Base-by-base conservation (phyloP, 805 yeast genomes). In the Clavispora santaluciae region DNA sequence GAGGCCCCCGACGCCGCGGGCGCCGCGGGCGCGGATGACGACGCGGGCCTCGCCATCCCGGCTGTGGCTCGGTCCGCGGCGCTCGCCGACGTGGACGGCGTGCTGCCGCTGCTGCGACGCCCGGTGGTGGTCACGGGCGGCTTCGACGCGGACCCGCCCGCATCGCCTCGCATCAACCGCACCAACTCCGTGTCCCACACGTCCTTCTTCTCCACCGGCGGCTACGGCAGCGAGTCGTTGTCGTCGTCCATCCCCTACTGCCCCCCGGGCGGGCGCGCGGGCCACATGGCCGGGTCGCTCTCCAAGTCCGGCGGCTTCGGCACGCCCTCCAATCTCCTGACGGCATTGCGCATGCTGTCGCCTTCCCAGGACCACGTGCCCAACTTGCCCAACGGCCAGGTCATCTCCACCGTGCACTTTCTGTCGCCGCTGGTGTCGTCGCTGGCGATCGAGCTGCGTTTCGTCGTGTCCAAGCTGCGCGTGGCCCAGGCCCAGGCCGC, bases 391-490 rank as follows among this genome's bases (percentile, higher is more conserved):
- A 76, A 78, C 53, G 83, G 82, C 16, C 81, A 76, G 49, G 64
- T 76, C 6, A 78, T 78, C 41, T 68, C 70, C 18, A 80, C 87
- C 10, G 82, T 79, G 42, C 78, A 80, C 44, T 78, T 85, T 41
- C 80, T 79, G 40, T 83, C 90, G 0, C 93, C 93, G 3, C 76
- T 73, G 39, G 84, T 84, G 5, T 49, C 50, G 40, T 60, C 77
- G 5, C 63, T 78, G 15, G 73, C 79, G 23, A 80, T 89, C n/a
- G 96, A 88, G 56, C 85, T 95, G 12, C 72, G 96, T 33, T 88
- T 89, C 56, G 79, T 89, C 37, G 83, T 89, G 29, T 85, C 95
- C 9, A 79, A 86, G 53, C 93, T 83, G 45, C 76, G 85, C 40
- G 78, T 81, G 18, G 81, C 73, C 34, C 60, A 58, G 5, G 57